Percentiles rank a stretch among this genome's conserved stretches.
These are phyloP conservation scores for Albifimbria verrucaria DNA, from an alignment of 2,329 filamentous ascomycete species.

Conservation along the genomic window DNA sequence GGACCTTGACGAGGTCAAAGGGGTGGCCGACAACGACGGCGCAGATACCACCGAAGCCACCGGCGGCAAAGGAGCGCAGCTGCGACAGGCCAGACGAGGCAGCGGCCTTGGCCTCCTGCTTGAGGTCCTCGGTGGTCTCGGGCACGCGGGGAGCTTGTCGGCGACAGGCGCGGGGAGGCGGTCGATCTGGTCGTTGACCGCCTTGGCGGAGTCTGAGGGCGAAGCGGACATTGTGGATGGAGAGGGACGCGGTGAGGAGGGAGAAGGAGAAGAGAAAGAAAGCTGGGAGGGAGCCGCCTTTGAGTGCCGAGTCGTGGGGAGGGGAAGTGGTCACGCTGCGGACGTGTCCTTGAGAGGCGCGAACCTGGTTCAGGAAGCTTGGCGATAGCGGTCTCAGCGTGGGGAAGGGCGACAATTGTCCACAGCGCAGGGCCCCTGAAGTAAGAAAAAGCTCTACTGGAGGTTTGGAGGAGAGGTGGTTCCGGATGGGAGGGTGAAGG, in stretches of 20 bases:
- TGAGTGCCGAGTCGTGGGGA: conserved; percentile 3
- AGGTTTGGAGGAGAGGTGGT: too few relatives aligned
- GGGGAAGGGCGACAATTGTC: too few relatives aligned
- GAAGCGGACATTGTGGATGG: conserved; percentile 15
- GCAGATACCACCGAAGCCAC: conserved; percentile 90
- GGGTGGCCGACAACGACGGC: conserved; percentile 94
- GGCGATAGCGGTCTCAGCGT: too few relatives aligned
- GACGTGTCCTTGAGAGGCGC: too few relatives aligned
- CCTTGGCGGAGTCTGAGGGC: conserved; percentile 19
- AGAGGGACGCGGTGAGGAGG: conserved; percentile 5
- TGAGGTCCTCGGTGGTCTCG: conserved; percentile 36
- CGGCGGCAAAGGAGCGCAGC: conserved; percentile 79
- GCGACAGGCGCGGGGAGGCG: conserved; percentile 28
- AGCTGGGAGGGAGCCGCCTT: not conserved
- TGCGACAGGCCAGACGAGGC: conserved; percentile 39
- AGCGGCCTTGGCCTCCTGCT: conserved; percentile 37
- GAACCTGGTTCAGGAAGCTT: not conserved
- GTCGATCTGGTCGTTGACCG: conserved; percentile 15
- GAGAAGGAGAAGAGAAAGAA: not conserved
- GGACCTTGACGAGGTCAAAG: conserved; percentile 97
- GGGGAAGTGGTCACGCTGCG: not conserved
- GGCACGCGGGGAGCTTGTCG: conserved; percentile 42
- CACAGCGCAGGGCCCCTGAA: too few relatives aligned
- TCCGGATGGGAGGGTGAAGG: too few relatives aligned
- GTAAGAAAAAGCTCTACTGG: too few relatives aligned